Conservation (phyloP, 371 early-diverging fungal genomes). For the Syncephalastrum racemosum region DNA sequence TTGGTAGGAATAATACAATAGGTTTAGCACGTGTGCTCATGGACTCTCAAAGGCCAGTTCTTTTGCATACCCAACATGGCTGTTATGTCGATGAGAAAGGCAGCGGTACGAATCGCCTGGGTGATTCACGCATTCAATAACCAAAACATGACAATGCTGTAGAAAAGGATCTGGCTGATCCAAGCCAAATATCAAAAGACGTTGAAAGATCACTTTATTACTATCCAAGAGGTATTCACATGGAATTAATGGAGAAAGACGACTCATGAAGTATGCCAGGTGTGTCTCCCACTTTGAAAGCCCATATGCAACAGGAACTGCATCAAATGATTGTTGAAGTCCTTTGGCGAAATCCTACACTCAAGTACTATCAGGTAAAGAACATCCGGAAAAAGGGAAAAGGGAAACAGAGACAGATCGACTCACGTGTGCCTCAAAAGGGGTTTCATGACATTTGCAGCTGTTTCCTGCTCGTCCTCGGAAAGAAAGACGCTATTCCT, state of each 20-base stretch:
- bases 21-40: neutral
- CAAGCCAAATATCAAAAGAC: slow-evolving; percentile 49
- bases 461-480: slow-evolving; percentile 48
- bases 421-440: slow-evolving; percentile 14
- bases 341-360: slow-evolving; percentile 49
- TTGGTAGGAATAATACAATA: slow-evolving; percentile 29
- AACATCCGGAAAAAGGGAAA: neutral
- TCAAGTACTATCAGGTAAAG: slow-evolving; percentile 52
- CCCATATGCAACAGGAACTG: slow-evolving; percentile 48
- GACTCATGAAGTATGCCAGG: slow-evolving; percentile 16
- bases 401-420: too few relatives aligned
- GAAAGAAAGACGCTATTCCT: slow-evolving; percentile 52
- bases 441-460: slow-evolving; percentile 58
- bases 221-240: slow-evolving; percentile 42
- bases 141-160: neutral
- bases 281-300: slow-evolving; percentile 44
- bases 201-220: slow-evolving; percentile 53
- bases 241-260: neutral
- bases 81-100: slow-evolving; percentile 50
- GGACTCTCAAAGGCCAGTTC: slow-evolving; percentile 35
- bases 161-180: slow-evolving; percentile 52
- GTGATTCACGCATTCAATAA: neutral
- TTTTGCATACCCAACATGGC: slow-evolving; percentile 53
- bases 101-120: slow-evolving; percentile 27
- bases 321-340: slow-evolving; percentile 51